Percentiles rank a stretch among this genome's conserved stretches.
phyloP scores from a whole-genome alignment of 1,284 basidiomycete genomes.

The Puccinia triticina region DNA sequence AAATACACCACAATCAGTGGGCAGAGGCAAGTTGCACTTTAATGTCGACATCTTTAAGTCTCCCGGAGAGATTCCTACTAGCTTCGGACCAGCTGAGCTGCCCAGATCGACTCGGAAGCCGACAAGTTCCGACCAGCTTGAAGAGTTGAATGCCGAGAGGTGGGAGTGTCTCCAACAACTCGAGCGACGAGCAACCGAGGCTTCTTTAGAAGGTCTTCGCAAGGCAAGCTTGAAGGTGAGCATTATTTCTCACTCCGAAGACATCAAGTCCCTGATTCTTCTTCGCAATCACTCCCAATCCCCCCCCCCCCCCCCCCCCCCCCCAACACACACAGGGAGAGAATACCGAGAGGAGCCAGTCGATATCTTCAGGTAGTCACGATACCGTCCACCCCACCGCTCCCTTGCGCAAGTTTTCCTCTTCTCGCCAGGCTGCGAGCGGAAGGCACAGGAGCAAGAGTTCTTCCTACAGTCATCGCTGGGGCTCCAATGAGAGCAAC shows the following conservation, averaged over 20 bases:
- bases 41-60: constrained; percentile 18
- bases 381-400: background rate
- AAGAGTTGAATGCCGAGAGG: constrained; percentile 27
- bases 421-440: background rate
- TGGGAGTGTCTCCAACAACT: constrained; percentile 43
- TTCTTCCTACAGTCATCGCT: background rate
- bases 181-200: constrained; percentile 45
- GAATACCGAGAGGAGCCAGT: constrained; percentile 11
- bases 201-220: constrained; percentile 41
- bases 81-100: background rate
- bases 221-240: constrained; percentile 42
- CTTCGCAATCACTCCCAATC: too few species aligned
- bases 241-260: background rate
- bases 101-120: background rate
- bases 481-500: constrained; percentile 29
- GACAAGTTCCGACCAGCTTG: background rate
- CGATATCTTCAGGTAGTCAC: constrained; percentile 22
- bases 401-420: background rate
- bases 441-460: background rate
- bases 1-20: background rate
- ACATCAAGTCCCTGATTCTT: background rate
- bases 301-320: too few species aligned
- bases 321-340: background rate
- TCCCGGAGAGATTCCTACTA: background rate
- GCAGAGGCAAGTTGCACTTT: background rate